phyloP scores from a whole-genome alignment of 441 rosid species.

The Erodium trifolium region DNA sequence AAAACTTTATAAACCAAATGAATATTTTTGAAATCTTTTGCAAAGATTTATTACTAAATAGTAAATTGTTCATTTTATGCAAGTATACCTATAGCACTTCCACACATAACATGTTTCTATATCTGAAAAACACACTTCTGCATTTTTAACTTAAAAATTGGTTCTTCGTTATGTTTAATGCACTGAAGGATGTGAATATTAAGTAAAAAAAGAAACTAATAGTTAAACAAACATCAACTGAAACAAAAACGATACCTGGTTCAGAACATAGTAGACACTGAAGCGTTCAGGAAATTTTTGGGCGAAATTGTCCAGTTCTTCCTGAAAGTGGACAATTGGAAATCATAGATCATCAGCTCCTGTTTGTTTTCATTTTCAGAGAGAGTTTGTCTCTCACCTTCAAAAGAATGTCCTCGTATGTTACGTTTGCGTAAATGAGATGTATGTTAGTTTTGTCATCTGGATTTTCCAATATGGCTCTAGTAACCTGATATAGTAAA shows the following conservation, averaged over 20 bases:
- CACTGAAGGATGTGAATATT: background rate
- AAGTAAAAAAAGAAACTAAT: background rate
- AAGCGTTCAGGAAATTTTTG: slow-evolving; percentile 28
- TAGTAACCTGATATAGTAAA: slow-evolving; percentile 23
- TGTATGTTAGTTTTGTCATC: slow-evolving; percentile 22
- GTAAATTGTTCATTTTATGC: background rate
- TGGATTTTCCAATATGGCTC: slow-evolving; percentile 33
- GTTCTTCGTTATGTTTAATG: background rate
- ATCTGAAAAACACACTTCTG: background rate
- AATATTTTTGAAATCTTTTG: background rate
- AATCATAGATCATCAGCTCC: background rate
- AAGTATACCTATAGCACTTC: background rate
- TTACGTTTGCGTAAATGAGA: slow-evolving; percentile 25
- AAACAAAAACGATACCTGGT: slow-evolving; percentile 26
- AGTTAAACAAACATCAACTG: background rate
- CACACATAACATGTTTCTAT: background rate
- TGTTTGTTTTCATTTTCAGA: background rate
- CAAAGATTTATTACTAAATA: background rate
- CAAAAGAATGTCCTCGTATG: slow-evolving; percentile 28
- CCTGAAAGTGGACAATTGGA: slow-evolving; percentile 22
- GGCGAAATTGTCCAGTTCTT: slow-evolving; percentile 34
- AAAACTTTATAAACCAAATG: background rate
- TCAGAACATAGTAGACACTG: slow-evolving; percentile 32
- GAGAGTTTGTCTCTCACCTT: slow-evolving; percentile 21
- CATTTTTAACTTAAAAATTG: background rate